Conservation (phyloP, 2,329 filamentous ascomycete species). For the Colletotrichum truncatum region DNA sequence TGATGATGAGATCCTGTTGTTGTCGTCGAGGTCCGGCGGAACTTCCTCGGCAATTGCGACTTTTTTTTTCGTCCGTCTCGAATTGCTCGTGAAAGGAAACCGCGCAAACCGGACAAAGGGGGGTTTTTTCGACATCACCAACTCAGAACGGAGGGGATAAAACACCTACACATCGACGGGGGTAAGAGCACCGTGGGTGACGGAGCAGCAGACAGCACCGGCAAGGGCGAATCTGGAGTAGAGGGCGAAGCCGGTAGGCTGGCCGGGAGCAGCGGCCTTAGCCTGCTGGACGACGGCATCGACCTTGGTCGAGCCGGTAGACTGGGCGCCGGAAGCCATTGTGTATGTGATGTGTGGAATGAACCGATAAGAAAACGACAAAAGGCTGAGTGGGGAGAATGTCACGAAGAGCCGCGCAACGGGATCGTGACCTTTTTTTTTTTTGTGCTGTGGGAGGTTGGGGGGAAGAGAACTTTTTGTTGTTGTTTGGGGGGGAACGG, state of each 20-base stretch:
- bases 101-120: background rate
- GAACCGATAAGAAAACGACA: constrained; percentile 34
- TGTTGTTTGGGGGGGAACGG: constrained; percentile 13
- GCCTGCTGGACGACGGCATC: constrained; percentile 53
- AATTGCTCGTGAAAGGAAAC: constrained; percentile 12
- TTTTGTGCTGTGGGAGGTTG: background rate
- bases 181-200: constrained; percentile 96
- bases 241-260: constrained; percentile 68
- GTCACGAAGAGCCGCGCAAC: constrained; percentile 30
- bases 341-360: constrained; percentile 37
- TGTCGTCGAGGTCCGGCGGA: background rate
- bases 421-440: constrained; percentile 27
- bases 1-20: background rate
- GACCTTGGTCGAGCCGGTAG: constrained; percentile 54
- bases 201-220: constrained; percentile 96
- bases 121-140: background rate
- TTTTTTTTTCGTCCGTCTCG: background rate
- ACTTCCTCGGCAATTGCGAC: background rate
- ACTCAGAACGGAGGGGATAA: background rate
- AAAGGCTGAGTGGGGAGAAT: constrained; percentile 46
- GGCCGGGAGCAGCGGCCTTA: constrained; percentile 49
- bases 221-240: constrained; percentile 98
- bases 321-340: constrained; percentile 52
- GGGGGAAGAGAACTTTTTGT: constrained; percentile 5
- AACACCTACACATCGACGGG: constrained; percentile 97